A percentile compares a stretch with the other conserved stretches of the same genome.
phyloP scores from a whole-genome alignment of 306 rosid species.

The Gastrolobium bilobum region DNA sequence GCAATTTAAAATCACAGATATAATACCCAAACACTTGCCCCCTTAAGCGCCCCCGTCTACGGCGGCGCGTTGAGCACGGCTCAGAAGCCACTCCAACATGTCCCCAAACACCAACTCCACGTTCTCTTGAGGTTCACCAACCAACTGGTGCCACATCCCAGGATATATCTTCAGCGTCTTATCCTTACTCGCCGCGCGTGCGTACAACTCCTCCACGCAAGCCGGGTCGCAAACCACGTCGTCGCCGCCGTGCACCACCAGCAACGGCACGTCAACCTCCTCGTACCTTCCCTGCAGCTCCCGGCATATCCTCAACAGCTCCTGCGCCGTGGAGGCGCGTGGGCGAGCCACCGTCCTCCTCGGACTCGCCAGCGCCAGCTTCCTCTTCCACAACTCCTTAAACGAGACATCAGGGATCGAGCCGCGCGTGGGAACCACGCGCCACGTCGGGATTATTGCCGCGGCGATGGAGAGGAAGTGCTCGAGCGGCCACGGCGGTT shows the following conservation, averaged over 20 bases:
- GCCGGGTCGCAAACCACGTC: conserved; percentile 90
- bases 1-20: too few species aligned
- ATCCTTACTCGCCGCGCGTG: conserved; percentile 81
- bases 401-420: conserved; percentile 83
- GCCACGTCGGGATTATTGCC: conserved; percentile 85
- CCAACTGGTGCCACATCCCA: conserved; percentile 93
- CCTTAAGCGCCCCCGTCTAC: conserved; percentile 32
- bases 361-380: conserved; percentile 83
- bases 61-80: conserved; percentile 56
- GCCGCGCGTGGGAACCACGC: conserved; percentile 92
- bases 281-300: conserved; percentile 85
- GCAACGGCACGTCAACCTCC: conserved; percentile 87
- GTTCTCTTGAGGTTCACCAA: conserved; percentile 69
- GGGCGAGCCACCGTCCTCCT: conserved; percentile 71
- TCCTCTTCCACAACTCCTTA: conserved; percentile 87
- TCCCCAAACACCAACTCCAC: conserved; percentile 83
- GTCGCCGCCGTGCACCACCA: conserved; percentile 77
- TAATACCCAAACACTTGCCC: too few species aligned
- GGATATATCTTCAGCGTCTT: conserved; percentile 81
- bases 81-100: conserved; percentile 74
- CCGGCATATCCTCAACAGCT: conserved; percentile 78
- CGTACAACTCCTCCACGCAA: conserved; percentile 73
- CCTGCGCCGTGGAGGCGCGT: conserved; percentile 90
- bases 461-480: conserved; percentile 80
- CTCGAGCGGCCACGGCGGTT: conserved; percentile 97